Evolutionary conservation across 139 green algal species (phyloP).

Genomic region (Marvania coccoides): DNA sequence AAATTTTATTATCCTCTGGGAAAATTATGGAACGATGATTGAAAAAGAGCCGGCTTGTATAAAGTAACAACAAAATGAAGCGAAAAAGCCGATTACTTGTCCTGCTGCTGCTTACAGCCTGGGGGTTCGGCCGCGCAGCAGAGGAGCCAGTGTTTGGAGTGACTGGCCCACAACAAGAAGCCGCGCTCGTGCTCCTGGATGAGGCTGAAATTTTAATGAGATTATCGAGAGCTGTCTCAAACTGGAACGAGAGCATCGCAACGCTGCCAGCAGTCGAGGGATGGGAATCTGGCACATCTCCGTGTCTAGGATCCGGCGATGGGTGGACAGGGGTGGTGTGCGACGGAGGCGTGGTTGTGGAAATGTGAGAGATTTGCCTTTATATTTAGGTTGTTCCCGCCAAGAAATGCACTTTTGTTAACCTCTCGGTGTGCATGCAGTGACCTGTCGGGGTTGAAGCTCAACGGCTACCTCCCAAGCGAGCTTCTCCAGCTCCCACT

Average conservation of each 20-base stretch:
- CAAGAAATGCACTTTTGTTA: neutral
- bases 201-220: neutral
- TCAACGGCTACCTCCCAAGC: slow-evolving; percentile 6
- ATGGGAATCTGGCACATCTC: neutral
- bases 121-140: no score
- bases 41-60: no score
- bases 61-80: no score
- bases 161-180: no score
- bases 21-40: no score
- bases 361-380: neutral
- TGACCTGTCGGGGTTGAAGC: slow-evolving; percentile 4
- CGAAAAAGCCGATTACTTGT: no score
- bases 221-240: neutral
- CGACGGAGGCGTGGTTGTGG: neutral
- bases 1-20: no score
- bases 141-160: no score
- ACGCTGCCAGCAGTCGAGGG: neutral
- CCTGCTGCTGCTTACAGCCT: no score
- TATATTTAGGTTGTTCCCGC: neutral
- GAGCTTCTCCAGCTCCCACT: neutral
- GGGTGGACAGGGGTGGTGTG: neutral
- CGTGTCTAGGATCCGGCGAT: neutral
- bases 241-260: neutral
- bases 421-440: neutral
- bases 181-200: no score